Percentiles rank a stretch among this genome's conserved stretches.
These are phyloP conservation scores for Chrysosporium queenslandicum DNA, from an alignment of 2,329 filamentous ascomycete species.

Conservation along the genomic window DNA sequence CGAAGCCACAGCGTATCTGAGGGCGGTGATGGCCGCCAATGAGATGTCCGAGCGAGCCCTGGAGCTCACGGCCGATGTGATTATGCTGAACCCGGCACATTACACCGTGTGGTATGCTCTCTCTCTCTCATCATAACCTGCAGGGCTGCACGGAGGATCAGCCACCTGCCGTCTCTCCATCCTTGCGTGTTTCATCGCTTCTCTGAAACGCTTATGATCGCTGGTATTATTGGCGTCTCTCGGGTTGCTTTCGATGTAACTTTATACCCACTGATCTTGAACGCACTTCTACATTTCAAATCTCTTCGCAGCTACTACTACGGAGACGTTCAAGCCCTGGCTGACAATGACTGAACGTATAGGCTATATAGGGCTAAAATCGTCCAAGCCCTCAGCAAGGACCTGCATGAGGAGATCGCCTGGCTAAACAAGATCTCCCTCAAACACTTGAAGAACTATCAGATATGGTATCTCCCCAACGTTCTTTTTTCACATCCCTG, in stretches of 20 bases:
- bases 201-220: too few species aligned
- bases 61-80: slow-evolving; percentile 76
- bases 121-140: too few species aligned
- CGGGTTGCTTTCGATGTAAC: neutral
- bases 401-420: slow-evolving; percentile 60
- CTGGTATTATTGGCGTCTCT: neutral
- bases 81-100: slow-evolving; percentile 87
- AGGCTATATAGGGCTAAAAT: slow-evolving; percentile 79
- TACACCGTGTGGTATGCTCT: slow-evolving; percentile 77
- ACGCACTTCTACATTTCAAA: neutral
- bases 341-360: neutral
- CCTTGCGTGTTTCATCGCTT: too few species aligned
- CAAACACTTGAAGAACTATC: slow-evolving; percentile 90
- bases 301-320: too few species aligned
- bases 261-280: neutral
- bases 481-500: neutral
- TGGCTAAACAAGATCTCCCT: slow-evolving; percentile 83
- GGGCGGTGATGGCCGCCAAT: slow-evolving; percentile 81
- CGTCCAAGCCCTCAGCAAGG: slow-evolving; percentile 55
- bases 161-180: too few species aligned
- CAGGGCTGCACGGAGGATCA: too few species aligned
- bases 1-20: slow-evolving; percentile 86
- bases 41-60: slow-evolving; percentile 73
- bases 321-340: neutral
- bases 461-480: slow-evolving; percentile 66